Evolutionary conservation across 129 eudicot genomes (phyloP).

Genomic region (Helianthus annuus): HanXRQr2.0-SUNRISE NC_035449.2:115163533-115164032

Average conservation of each 20-base stretch:
- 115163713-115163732: constrained; percentile 69
- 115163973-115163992: constrained; percentile 61
- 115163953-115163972: constrained; percentile 76
- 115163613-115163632: constrained; percentile 74
- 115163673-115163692: constrained; percentile 52
- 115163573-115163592: constrained; percentile 81
- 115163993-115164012: constrained; percentile 81
- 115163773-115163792: constrained; percentile 66
- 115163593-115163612: constrained; percentile 59
- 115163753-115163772: constrained; percentile 67
- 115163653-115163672: constrained; percentile 78
- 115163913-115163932: constrained; percentile 78
- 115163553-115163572: constrained; percentile 67
- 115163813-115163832: constrained; percentile 70
- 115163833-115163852: constrained; percentile 67
- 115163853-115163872: constrained; percentile 77
- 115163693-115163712: constrained; percentile 67
- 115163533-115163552: constrained; percentile 71
- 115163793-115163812: constrained; percentile 78
- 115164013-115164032: constrained; percentile 81
- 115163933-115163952: constrained; percentile 87
- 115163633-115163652: constrained; percentile 62
- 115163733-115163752: constrained; percentile 79
- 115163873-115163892: constrained; percentile 61
- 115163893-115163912: constrained; percentile 59